Evolutionary conservation across 805 yeast genomes (phyloP).

Genomic region (Kockiozyma suomiensis): DNA sequence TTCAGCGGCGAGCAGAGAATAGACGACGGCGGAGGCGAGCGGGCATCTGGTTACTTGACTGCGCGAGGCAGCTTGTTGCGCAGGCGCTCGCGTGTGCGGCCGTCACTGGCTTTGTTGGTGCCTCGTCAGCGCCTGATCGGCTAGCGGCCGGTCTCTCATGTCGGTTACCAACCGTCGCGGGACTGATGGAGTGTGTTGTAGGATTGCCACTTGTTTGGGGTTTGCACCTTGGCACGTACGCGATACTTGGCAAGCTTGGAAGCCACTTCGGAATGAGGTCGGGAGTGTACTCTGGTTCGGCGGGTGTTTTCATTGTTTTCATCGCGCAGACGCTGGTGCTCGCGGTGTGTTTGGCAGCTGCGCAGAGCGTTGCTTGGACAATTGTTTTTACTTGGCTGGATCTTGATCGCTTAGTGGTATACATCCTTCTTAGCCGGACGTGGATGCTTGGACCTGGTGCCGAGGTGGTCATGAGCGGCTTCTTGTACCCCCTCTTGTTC

Average conservation of each 20-base stretch:
- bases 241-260: neutral
- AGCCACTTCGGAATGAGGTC: neutral
- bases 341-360: slow-evolving; percentile 4
- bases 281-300: neutral
- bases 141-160: neutral
- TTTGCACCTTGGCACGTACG: neutral
- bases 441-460: slow-evolving; percentile 22
- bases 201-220: slow-evolving; percentile 17
- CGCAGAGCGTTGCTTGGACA: neutral
- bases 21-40: slow-evolving; percentile 5
- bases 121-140: neutral
- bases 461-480: slow-evolving; percentile 10
- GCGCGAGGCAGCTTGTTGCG: neutral
- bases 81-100: neutral
- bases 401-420: neutral
- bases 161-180: slow-evolving; percentile 17
- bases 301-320: slow-evolving; percentile 3
- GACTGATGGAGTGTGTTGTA: slow-evolving; percentile 8
- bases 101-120: neutral
- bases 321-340: slow-evolving; percentile 21
- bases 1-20: neutral
- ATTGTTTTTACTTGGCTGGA: neutral
- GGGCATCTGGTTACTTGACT: slow-evolving; percentile 2
- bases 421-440: slow-evolving; percentile 19
- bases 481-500: slow-evolving; percentile 19